phyloP scores from a whole-genome alignment of 2,329 filamentous ascomycete genomes.

The Colletotrichum shisoi region DNA sequence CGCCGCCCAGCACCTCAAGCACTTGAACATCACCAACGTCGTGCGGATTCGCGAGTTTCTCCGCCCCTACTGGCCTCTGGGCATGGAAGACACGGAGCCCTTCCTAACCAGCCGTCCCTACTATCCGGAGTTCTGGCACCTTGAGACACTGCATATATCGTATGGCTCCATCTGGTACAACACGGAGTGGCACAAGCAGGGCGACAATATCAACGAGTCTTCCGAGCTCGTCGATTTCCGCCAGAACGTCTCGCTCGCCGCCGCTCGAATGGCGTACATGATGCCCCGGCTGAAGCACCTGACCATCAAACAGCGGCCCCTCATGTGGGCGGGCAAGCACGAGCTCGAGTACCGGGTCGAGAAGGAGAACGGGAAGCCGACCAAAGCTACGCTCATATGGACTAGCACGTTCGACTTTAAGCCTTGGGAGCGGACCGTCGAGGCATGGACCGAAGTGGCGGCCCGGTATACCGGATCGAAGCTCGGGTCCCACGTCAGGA shows the following conservation, averaged over 20 bases:
- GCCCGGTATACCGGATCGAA: constrained; percentile 25
- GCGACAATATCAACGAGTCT: constrained; percentile 40
- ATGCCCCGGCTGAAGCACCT: constrained; percentile 41
- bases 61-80: constrained; percentile 39
- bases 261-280: constrained; percentile 40
- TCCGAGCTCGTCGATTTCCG: constrained; percentile 39
- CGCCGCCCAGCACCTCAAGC: constrained; percentile 36
- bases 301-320: constrained; percentile 40
- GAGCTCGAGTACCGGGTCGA: constrained; percentile 38
- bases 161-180: constrained; percentile 42
- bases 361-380: constrained; percentile 21
- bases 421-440: constrained; percentile 41
- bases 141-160: constrained; percentile 39
- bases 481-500: constrained; percentile 14
- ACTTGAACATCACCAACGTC: constrained; percentile 39
- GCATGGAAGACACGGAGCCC: constrained; percentile 34
- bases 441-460: constrained; percentile 42
- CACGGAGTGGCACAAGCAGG: constrained; percentile 41
- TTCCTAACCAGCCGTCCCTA: constrained; percentile 21
- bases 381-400: constrained; percentile 36
- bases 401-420: constrained; percentile 41
- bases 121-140: constrained; percentile 28
- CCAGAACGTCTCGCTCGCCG: constrained; percentile 41
- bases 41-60: constrained; percentile 41
- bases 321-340: constrained; percentile 43